Conservation (phyloP, 2,329 filamentous ascomycete species). For the Tolypocladium tundrense region DNA sequence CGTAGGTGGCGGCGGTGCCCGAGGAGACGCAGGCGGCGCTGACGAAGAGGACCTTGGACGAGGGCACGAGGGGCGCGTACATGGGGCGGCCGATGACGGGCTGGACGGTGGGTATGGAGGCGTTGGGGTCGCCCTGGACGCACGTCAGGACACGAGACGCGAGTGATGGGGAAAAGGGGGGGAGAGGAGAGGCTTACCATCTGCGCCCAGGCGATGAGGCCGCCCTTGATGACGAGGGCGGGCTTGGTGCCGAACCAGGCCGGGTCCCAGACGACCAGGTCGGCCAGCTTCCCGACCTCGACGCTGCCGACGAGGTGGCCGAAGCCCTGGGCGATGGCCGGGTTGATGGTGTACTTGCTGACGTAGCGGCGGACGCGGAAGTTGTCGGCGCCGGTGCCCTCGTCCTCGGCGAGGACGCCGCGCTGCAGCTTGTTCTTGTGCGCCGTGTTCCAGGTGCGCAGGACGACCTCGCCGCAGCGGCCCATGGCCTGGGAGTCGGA, state of each 20-base stretch:
- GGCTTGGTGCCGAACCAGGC: constrained; percentile 84
- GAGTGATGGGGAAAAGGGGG: not conserved
- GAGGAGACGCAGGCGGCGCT: constrained; percentile 59
- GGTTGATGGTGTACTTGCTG: constrained; percentile 94
- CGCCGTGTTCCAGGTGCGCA: constrained; percentile 92
- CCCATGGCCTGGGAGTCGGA: constrained; percentile 96
- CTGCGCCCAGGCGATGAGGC: constrained; percentile 70
- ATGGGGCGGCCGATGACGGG: constrained; percentile 76
- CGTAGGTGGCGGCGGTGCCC: constrained; percentile 61
- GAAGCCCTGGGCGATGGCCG: constrained; percentile 86
- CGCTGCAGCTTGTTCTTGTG: constrained; percentile 93
- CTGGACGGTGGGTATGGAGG: constrained; percentile 78
- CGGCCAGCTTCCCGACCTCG: constrained; percentile 82
- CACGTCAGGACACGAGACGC: not conserved
- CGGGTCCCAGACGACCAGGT: constrained; percentile 80
- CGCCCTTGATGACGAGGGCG: constrained; percentile 70
- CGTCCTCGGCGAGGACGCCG: constrained; percentile 65
- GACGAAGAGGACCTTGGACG: constrained; percentile 72
- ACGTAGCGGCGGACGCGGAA: constrained; percentile 87
- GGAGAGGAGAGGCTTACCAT: constrained; percentile 50
- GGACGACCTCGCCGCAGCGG: constrained; percentile 83
- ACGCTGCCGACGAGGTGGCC: constrained; percentile 74
- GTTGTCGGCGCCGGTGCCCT: constrained; percentile 74
- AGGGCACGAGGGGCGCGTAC: constrained; percentile 67
- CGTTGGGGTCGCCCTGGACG: constrained; percentile 63